These are phyloP conservation scores for Mortierella alpina DNA, from an alignment of 192 early-diverging fungal species.

Conservation along the genomic window DNA sequence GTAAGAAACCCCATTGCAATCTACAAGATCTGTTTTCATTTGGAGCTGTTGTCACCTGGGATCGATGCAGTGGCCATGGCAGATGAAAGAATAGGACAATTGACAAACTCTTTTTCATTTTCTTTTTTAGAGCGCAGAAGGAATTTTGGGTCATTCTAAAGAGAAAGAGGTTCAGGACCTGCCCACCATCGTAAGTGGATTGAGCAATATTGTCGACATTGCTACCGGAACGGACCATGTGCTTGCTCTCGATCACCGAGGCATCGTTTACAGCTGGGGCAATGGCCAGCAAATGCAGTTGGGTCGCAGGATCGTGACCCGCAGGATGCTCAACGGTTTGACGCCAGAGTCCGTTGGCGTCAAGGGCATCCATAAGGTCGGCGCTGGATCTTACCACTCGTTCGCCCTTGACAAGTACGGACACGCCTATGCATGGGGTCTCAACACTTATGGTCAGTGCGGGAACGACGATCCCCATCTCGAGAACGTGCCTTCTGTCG, in stretches of 20 bases:
- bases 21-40: background rate
- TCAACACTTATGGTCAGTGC: conserved; percentile 93
- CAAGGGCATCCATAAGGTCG: conserved; percentile 71
- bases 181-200: conserved; percentile 65
- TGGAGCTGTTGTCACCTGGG: background rate
- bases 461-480: conserved; percentile 61
- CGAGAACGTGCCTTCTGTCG: conserved; percentile 66
- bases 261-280: conserved; percentile 90
- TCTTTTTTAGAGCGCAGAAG: conserved; percentile 73
- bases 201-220: conserved; percentile 78
- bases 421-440: conserved; percentile 82
- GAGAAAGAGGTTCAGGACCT: conserved; percentile 70
- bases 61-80: background rate
- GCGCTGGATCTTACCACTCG: conserved; percentile 85
- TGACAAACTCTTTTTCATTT: background rate
- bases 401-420: conserved; percentile 79
- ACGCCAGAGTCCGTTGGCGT: conserved; percentile 65
- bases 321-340: conserved; percentile 75
- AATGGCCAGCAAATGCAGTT: conserved; percentile 90
- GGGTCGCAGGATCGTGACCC: conserved; percentile 82
- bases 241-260: conserved; percentile 75
- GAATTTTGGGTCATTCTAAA: conserved; percentile 85
- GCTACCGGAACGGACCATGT: conserved; percentile 89
- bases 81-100: background rate
- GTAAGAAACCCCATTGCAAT: conserved; percentile 30